Conservation (phyloP, 352 stramenopile species). For the Pythium coloratum region DNA sequence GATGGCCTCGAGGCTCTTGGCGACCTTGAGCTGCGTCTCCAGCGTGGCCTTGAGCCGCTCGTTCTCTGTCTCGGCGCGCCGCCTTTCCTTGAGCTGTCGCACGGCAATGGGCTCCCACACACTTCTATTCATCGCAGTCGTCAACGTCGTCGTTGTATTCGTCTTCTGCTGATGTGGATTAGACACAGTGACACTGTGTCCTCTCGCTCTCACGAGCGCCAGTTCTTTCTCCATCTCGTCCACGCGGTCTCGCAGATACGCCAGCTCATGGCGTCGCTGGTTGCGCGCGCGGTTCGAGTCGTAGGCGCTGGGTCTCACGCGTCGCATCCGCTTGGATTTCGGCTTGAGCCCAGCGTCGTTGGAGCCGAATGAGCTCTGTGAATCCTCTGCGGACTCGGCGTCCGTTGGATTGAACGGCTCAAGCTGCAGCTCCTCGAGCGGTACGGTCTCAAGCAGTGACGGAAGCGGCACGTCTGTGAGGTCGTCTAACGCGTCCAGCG, state of each 20-base stretch:
- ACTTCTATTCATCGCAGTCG: neutral
- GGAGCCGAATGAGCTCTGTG: no score
- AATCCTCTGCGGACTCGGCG: no score
- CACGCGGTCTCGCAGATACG: conserved; percentile 20
- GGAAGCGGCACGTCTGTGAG: no score
- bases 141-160: no score
- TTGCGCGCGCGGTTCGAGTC: conserved; percentile 29
- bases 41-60: conserved; percentile 42
- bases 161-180: no score
- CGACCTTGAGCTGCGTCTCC: conserved; percentile 44
- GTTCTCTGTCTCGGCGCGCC: conserved; percentile 41
- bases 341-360: no score
- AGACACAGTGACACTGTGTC: no score
- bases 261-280: conserved; percentile 24
- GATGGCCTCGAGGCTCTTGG: conserved; percentile 37
- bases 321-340: no score
- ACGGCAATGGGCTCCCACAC: conserved; percentile 24
- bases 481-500: no score
- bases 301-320: conserved; percentile 2
- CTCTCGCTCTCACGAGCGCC: neutral
- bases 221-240: conserved; percentile 25
- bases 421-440: no score
- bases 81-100: conserved; percentile 19
- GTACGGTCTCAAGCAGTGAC: no score
- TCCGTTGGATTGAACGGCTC: no score